Percentiles rank a stretch among this genome's conserved stretches.
Evolutionary conservation across 495 filamentous ascomycete genomes (phyloP).

Genomic region (Chaetomium cochliodes): DNA sequence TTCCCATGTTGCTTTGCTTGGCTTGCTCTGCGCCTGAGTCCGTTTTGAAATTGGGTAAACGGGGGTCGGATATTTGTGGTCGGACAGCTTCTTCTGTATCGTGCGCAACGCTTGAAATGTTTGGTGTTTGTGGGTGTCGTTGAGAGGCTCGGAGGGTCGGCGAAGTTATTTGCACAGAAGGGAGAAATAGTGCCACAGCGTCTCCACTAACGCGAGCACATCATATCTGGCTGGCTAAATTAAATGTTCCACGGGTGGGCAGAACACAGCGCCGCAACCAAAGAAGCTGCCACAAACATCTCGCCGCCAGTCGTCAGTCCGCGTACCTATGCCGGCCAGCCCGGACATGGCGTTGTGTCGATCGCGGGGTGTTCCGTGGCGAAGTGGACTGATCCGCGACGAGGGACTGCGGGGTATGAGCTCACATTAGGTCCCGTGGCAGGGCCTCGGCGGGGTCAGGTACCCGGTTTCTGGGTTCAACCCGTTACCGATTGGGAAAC

Average conservation of each 20-base stretch:
- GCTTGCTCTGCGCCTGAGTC: neutral
- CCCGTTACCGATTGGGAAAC: neutral
- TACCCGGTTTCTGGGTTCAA: conserved; percentile 1
- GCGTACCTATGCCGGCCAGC: neutral
- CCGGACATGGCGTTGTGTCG: neutral
- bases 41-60: neutral
- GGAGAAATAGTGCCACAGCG: neutral
- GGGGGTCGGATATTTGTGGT: neutral
- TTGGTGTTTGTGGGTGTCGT: neutral
- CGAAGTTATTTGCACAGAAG: neutral
- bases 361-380: conserved; percentile 3
- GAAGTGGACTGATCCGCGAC: neutral
- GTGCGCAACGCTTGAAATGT: neutral
- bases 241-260: neutral
- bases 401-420: conserved; percentile 5
- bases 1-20: conserved; percentile 24
- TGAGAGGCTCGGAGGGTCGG: neutral
- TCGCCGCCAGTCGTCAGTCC: neutral
- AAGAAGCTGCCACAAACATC: neutral
- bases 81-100: neutral
- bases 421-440: neutral
- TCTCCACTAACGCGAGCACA: neutral
- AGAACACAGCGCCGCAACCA: neutral
- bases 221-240: neutral
- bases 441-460: conserved; percentile 16